A percentile compares a stretch with the other conserved stretches of the same genome.
phyloP scores from a whole-genome alignment of 768 basidiomycete species.

The Auriscalpium microsporum region DNA sequence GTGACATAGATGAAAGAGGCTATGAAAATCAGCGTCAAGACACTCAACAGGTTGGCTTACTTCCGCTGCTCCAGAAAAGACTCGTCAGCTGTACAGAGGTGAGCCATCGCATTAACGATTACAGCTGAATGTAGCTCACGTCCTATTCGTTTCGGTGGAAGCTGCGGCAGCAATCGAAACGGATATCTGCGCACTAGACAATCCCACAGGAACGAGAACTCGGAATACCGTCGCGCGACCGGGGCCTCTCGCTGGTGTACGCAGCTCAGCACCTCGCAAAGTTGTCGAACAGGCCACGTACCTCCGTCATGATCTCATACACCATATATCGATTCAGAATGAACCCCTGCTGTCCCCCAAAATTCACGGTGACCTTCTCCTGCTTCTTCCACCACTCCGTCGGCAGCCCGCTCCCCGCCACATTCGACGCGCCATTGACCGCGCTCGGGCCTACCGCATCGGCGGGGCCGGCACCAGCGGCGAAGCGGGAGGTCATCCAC shows the following conservation, averaged over 20 bases:
- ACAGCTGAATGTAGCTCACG: conserved; percentile 40
- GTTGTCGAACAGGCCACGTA: conserved; percentile 4
- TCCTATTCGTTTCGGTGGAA: conserved; percentile 91
- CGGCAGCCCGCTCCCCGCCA: conserved; percentile 66
- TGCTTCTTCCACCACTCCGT: conserved; percentile 84
- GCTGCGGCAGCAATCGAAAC: conserved; percentile 76
- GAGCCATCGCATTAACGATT: background rate
- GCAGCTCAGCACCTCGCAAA: conserved; percentile 2
- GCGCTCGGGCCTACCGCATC: background rate
- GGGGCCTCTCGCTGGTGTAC: conserved; percentile 46
- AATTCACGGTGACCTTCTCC: conserved; percentile 59
- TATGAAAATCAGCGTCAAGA: background rate
- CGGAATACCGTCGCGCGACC: conserved; percentile 83
- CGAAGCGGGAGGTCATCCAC: conserved; percentile 7
- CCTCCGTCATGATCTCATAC: conserved; percentile 60
- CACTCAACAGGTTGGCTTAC: conserved; percentile 27
- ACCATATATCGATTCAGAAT: conserved; percentile 82
- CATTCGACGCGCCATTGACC: conserved; percentile 43
- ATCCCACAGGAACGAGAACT: conserved; percentile 89
- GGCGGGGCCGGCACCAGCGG: conserved; percentile 15
- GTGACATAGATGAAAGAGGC: background rate
- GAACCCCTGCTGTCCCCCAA: conserved; percentile 87
- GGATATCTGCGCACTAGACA: conserved; percentile 82
- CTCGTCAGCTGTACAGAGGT: conserved; percentile 56
- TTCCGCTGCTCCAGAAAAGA: conserved; percentile 87